Evolutionary conservation across 2,329 filamentous ascomycete genomes (phyloP), one percentile per base, ranked within the genome.

Genomic region (Pseudodiploospora longispora): DNA sequence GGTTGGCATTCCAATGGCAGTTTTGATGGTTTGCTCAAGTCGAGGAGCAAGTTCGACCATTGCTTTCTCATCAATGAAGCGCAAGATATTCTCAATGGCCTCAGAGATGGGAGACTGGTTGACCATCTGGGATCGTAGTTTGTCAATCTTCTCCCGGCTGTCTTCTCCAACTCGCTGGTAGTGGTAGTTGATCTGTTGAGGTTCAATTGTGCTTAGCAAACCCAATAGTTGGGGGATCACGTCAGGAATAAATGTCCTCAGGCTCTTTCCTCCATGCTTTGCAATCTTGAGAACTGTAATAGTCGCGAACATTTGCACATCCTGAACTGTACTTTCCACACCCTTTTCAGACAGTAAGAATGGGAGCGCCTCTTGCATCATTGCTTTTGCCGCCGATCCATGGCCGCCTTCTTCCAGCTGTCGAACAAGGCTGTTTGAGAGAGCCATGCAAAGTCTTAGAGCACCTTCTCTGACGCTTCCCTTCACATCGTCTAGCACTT

Each of bases 401-500:
- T 78, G 74, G 43, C 83, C 82, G 33, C 86, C 85, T 37, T 87
- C 82, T 61, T 95, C 88, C 2, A 96, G 75, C 47, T 89, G 86
- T 29, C 89, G 82, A 4, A 94, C 87, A 10, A 97, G 75, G 10
- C 87, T 85, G 42, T 87, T 89, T 1, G 89, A 94, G 32, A 98
- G 72, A 1, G 82, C 80, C 60, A 90, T 83, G 56, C 90, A 95
- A 4, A 98, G 74, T 47, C 82, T 82, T 38, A 89, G 74, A 1
- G 93, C 93, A 1, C 89, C 85, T 32, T 77, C 74, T 41, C 93
- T 78, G 4, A 98, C 93, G 1, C 85, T 89, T 6, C 84, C 85
- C 61, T 98, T 98, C 62, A 97, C 94, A 61, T 98, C 93, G 61
- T 98, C 93, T 5, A 97, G 72, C 0, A 98, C 89, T 57, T 88